Base-by-base conservation (phyloP, 2,329 filamentous ascomycete species). In the Penicillium sp. region DNA sequence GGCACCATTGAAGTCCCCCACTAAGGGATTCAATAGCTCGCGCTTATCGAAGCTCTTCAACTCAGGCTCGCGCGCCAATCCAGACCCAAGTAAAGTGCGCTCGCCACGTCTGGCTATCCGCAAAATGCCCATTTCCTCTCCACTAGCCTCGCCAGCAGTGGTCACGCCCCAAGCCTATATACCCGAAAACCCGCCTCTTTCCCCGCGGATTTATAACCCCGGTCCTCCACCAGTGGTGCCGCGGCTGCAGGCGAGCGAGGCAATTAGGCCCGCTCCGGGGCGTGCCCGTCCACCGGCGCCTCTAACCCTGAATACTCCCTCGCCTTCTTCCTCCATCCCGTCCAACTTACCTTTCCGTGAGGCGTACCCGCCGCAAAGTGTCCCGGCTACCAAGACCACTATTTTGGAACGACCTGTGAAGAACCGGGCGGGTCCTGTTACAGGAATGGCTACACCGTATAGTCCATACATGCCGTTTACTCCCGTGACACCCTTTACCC, bases 51-150 rank as follows among this genome's bases (percentile, higher is more conserved):
- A 72, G 53, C 69, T 78, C 34, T 76, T 78, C 64, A 76, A 71
- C 59, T 73, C 72, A 19, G 70, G 71, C 53, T 69, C 69, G 13
- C 68, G 69, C 5, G 75, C 79, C 9, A 79, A 63, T 65, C 70
- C 66, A 60, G 73, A 61, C 57, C 68, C 62, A 61, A 69, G 70
- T 60, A 81, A 78, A 61, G 73, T 78, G 62, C 76, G 79, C 47
- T 76, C 76, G 2, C 75, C 70, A 3, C 69, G 69, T 27, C 59
- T 76, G 43, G 71, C 72, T 8, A 71, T 85, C 45, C 81, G 81
- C 51, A 83, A 83, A 58, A 74, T 86, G 38, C 79, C 81, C 57
- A 87, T 87, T 63, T 84, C 82, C 21, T 78, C 81, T 8, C 83
- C 84, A 2, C 72, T 84, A 39, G 70, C 70, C 33, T 79, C 78